phyloP scores from a whole-genome alignment of 768 basidiomycete species.

The Suillus tomentosus region DNA sequence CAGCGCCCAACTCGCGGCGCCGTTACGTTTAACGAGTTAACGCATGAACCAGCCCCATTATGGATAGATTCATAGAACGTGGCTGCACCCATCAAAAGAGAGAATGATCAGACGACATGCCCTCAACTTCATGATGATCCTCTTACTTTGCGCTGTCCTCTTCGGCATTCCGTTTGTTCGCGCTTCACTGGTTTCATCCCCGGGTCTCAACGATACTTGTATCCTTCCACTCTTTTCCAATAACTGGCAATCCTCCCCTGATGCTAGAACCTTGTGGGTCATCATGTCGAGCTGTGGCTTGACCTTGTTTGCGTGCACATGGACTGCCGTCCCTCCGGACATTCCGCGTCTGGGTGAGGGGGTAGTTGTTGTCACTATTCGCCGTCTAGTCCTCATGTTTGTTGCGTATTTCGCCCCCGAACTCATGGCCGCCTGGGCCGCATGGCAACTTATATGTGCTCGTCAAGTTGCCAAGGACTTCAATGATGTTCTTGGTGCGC shows the following conservation, averaged over 20 bases:
- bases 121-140: not conserved
- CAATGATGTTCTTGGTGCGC: not conserved
- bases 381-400: conserved; percentile 22
- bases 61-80: not conserved
- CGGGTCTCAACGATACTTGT: not conserved
- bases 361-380: not conserved
- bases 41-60: not conserved
- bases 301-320: conserved; percentile 33
- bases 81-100: not conserved
- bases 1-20: too few species aligned
- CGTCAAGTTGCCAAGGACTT: not conserved
- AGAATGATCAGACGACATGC: not conserved
- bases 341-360: conserved; percentile 23
- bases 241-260: not conserved
- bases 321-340: conserved; percentile 34
- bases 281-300: conserved; percentile 31
- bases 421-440: not conserved
- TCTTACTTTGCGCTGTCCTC: not conserved
- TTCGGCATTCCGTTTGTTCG: not conserved
- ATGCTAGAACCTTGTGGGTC: conserved; percentile 17
- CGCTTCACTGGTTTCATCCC: not conserved
- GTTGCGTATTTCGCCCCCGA: conserved; percentile 13
- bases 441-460: conserved; percentile 27
- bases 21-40: too few species aligned
- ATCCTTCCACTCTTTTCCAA: not conserved